Conservation (phyloP, 1,284 basidiomycete species). For the Tylopilus sp. region DNA sequence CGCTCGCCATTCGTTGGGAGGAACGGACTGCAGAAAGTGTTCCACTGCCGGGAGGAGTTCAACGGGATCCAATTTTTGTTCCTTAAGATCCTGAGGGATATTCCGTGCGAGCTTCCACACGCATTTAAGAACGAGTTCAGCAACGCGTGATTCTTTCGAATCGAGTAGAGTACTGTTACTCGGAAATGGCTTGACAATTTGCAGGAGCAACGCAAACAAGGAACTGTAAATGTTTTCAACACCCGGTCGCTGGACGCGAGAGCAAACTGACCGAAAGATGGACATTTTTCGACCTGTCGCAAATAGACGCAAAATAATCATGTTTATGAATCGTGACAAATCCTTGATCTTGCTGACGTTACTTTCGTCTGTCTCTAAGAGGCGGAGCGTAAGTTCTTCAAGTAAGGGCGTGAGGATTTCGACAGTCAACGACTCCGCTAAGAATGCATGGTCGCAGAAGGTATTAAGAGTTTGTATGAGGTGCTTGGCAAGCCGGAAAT, state of each 20-base stretch:
- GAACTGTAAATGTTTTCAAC: slow-evolving; percentile 42
- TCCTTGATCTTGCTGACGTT: slow-evolving; percentile 74
- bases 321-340: slow-evolving; percentile 94
- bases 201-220: slow-evolving; percentile 79
- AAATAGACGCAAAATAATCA: slow-evolving; percentile 93
- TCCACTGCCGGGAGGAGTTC: slow-evolving; percentile 94
- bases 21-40: slow-evolving; percentile 88
- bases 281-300: slow-evolving; percentile 88
- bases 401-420: slow-evolving; percentile 76
- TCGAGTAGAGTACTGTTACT: slow-evolving; percentile 61
- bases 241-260: slow-evolving; percentile 2
- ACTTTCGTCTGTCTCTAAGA: slow-evolving; percentile 90
- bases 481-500: slow-evolving; percentile 91
- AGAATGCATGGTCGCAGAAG: slow-evolving; percentile 81
- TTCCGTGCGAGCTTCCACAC: slow-evolving; percentile 97
- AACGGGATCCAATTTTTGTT: slow-evolving; percentile 78
- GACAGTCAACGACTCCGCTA: slow-evolving; percentile 79
- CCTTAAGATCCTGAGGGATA: slow-evolving; percentile 86
- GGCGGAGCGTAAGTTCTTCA: slow-evolving; percentile 83
- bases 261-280: slow-evolving; percentile 76
- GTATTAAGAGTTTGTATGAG: slow-evolving; percentile 92
- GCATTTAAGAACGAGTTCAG: slow-evolving; percentile 96
- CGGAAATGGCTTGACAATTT: slow-evolving; percentile 86
- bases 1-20: slow-evolving; percentile 94
- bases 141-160: slow-evolving; percentile 84